phyloP scores from a whole-genome alignment of 805 yeast genomes.

The Yamadazyma kitorensis region DNA sequence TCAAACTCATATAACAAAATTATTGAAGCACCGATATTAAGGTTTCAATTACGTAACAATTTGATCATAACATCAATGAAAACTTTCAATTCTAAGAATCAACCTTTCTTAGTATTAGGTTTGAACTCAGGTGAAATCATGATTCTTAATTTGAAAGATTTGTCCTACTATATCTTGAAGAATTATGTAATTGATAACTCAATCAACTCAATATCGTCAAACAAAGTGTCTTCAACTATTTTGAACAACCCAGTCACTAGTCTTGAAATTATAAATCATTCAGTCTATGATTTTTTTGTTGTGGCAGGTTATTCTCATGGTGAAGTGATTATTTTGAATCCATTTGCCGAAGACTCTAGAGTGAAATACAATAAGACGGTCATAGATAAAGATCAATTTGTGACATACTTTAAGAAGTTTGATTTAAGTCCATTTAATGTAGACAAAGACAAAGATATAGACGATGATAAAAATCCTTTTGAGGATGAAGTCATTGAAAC shows the following conservation, averaged over 20 bases:
- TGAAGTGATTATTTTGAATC: slow-evolving; percentile 49
- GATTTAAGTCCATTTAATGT: slow-evolving; percentile 30
- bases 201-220: slow-evolving; percentile 1
- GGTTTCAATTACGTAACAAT: slow-evolving; percentile 35
- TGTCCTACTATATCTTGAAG: slow-evolving; percentile 43
- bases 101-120: slow-evolving; percentile 57
- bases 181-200: slow-evolving; percentile 13
- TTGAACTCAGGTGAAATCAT: slow-evolving; percentile 65
- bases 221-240: slow-evolving; percentile 10
- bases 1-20: slow-evolving; percentile 23
- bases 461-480: no score
- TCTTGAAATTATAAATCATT: slow-evolving; percentile 24
- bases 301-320: slow-evolving; percentile 66
- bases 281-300: slow-evolving; percentile 43
- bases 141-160: slow-evolving; percentile 53
- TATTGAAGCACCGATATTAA: slow-evolving; percentile 44
- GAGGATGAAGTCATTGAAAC: slow-evolving; percentile 2
- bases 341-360: slow-evolving; percentile 11
- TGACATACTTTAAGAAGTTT: slow-evolving; percentile 35
- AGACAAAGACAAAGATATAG: slow-evolving; percentile 3
- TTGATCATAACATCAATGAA: slow-evolving; percentile 41
- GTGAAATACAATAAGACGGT: slow-evolving; percentile 16
- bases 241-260: slow-evolving; percentile 19
- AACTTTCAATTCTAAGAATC: slow-evolving; percentile 24
- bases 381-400: slow-evolving; percentile 26